These are phyloP conservation scores for Posidonia oceanica DNA, from an alignment of 116 monocot species.

Conservation along the genomic window DNA sequence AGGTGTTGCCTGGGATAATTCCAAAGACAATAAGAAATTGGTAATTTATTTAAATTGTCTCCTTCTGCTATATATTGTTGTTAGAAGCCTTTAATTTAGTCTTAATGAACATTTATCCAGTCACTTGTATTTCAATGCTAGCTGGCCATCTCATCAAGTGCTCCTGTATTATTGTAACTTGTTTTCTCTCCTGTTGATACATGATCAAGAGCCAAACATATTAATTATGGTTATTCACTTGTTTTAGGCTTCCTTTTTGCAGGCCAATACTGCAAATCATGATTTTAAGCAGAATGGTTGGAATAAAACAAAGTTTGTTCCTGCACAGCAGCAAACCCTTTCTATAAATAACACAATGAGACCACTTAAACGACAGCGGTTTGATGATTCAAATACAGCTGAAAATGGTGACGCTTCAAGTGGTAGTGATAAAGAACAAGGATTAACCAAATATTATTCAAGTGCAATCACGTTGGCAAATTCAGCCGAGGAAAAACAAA, in stretches of 20 bases:
- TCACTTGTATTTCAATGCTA: background rate
- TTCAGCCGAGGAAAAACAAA: slow-evolving; percentile 84
- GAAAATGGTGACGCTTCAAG: slow-evolving; percentile 58
- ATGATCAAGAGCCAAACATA: background rate
- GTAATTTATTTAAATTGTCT: slow-evolving; percentile 22
- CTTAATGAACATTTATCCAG: too few relatives aligned
- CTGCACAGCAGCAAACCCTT: slow-evolving; percentile 28
- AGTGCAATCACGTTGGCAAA: slow-evolving; percentile 65
- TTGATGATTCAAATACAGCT: slow-evolving; percentile 14
- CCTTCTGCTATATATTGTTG: background rate
- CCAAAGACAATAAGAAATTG: slow-evolving; percentile 26
- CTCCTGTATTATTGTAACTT: too few relatives aligned
- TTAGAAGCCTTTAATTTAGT: background rate
- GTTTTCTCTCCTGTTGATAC: background rate
- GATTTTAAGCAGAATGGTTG: slow-evolving; percentile 29
- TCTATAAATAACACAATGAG: slow-evolving; percentile 27
- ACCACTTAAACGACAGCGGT: slow-evolving; percentile 51
- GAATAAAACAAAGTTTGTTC: slow-evolving; percentile 32
- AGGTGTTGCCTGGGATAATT: slow-evolving; percentile 16
- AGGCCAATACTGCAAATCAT: slow-evolving; percentile 21
- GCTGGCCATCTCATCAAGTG: background rate
- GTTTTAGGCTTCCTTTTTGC: slow-evolving; percentile 1
- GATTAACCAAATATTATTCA: slow-evolving; percentile 63
- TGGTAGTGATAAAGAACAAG: slow-evolving; percentile 81
- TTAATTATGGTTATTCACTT: background rate